Evolutionary conservation across 163 green algal species (phyloP), one percentile per base, ranked within the genome.

Genomic region (Botryococcus braunii): DNA sequence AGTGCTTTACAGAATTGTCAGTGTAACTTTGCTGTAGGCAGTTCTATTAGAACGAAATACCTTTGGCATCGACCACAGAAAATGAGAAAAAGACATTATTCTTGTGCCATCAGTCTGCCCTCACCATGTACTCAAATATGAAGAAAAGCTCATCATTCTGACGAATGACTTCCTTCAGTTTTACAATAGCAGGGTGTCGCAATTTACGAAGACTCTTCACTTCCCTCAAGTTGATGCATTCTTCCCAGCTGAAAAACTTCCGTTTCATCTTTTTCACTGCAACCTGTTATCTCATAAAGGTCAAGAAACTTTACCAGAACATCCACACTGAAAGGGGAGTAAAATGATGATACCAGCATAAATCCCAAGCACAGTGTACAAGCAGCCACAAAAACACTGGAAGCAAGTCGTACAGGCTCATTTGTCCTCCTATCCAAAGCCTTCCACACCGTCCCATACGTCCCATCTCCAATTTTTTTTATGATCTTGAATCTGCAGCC

Each of bases 241-340:
- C 91, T 64, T 97, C 83, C 91, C 91, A 97, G 46, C 70, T 85
- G 77, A 91, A 95, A 65, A 95, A 97, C 66, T 96, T 96, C 21
- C 90, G 78, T 79, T 96, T 96, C 91, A 97, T 97, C 75, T 95
- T 96, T 76, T 97, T 97, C 56, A 97, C 94, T 2, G 92, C 92
- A 25, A 97, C 88, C 87, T 95, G 80, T 41, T 46, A 37, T 27
- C 57, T 31, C 31, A 43, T 62, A 37, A 1, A 62, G 21, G 13
- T 23, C 23, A 62, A 37, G 2, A 25, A 29, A 2, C 13, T 13
- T 62, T n/a, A n/a, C n/a, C n/a, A n/a, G n/a, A n/a, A n/a, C n/a
- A n/a, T n/a, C n/a, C n/a, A n/a, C n/a, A n/a, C n/a, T n/a, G n/a
- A n/a, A n/a, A n/a, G n/a, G 55, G 23, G 25, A 37, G 2, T 31